A percentile compares a stretch with the other conserved stretches of the same genome.
phyloP scores from a whole-genome alignment of 164 flowering plant genomes.

The Chimonanthus salicifolius region DNA sequence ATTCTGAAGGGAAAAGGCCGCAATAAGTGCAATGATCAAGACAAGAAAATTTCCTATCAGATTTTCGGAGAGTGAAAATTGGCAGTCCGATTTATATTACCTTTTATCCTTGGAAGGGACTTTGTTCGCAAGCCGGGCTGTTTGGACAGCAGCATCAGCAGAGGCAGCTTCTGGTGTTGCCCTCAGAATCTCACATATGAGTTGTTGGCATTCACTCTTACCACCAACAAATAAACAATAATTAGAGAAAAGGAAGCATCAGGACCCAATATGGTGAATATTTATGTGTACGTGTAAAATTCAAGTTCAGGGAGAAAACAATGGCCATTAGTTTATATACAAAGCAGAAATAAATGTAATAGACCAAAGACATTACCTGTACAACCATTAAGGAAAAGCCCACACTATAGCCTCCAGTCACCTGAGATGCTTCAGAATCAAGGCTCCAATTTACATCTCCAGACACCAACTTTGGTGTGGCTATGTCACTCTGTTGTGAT shows the following conservation, averaged over 20 bases:
- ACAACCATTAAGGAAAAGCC: constrained; percentile 88
- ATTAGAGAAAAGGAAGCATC: background rate
- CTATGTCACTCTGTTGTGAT: constrained; percentile 48
- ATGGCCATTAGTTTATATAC: background rate
- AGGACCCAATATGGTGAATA: background rate
- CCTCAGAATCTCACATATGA: constrained; percentile 96
- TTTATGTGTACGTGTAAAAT: background rate
- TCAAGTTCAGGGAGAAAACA: background rate
- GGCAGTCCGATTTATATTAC: constrained; percentile 19
- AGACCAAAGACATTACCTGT: constrained; percentile 49
- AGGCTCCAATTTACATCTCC: constrained; percentile 64
- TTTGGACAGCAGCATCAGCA: constrained; percentile 95
- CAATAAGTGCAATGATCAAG: background rate
- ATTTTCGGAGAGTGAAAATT: background rate
- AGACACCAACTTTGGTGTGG: constrained; percentile 58
- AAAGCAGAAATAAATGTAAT: background rate
- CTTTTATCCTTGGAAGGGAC: constrained; percentile 79
- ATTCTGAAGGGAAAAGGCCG: no score
- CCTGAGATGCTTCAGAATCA: constrained; percentile 81
- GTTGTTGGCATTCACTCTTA: constrained; percentile 99
- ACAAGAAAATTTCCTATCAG: background rate
- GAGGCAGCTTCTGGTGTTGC: constrained; percentile 99
- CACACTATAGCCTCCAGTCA: constrained; percentile 88
- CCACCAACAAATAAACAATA: constrained; percentile 8
- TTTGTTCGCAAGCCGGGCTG: constrained; percentile 89